A percentile compares a stretch with the other conserved stretches of the same genome.
These are phyloP conservation scores for Kazachstania martiniae DNA, from an alignment of 805 yeast genomes.

Conservation along the genomic window DNA sequence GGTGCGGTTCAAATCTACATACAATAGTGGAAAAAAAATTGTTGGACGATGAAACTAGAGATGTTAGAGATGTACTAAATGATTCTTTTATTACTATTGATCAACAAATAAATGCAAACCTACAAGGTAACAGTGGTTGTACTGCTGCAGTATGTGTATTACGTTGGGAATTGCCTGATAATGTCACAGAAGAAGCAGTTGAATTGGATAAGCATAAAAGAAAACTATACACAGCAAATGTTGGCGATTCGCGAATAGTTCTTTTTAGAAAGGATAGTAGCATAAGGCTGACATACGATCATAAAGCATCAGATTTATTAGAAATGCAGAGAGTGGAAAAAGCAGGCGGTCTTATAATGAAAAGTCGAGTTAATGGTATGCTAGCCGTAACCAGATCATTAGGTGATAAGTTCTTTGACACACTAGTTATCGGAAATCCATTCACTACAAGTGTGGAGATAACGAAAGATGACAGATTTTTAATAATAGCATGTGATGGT, in stretches of 20 bases:
- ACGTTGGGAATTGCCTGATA: slow-evolving; percentile 60
- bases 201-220: slow-evolving; percentile 42
- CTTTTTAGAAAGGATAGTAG: slow-evolving; percentile 67
- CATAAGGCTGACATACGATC: slow-evolving; percentile 79
- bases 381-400: slow-evolving; percentile 88
- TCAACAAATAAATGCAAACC: slow-evolving; percentile 44
- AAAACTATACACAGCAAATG: slow-evolving; percentile 86
- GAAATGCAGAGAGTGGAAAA: slow-evolving; percentile 69
- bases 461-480: slow-evolving; percentile 51
- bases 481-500: slow-evolving; percentile 93
- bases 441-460: slow-evolving; percentile 83
- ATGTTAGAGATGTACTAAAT: slow-evolving; percentile 56
- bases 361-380: slow-evolving; percentile 89
- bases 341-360: slow-evolving; percentile 80
- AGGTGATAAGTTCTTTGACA: slow-evolving; percentile 90
- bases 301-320: slow-evolving; percentile 73
- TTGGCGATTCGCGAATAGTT: slow-evolving; percentile 85
- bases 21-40: slow-evolving; percentile 51
- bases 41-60: slow-evolving; percentile 35
- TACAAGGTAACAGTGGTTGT: slow-evolving; percentile 73
- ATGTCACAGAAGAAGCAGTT: slow-evolving; percentile 9
- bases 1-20: slow-evolving; percentile 88
- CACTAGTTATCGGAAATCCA: slow-evolving; percentile 79
- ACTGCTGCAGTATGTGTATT: slow-evolving; percentile 92
- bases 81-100: slow-evolving; percentile 71